Base-by-base conservation (phyloP, 768 basidiomycete genomes). In the Boletus insuetus region DNA sequence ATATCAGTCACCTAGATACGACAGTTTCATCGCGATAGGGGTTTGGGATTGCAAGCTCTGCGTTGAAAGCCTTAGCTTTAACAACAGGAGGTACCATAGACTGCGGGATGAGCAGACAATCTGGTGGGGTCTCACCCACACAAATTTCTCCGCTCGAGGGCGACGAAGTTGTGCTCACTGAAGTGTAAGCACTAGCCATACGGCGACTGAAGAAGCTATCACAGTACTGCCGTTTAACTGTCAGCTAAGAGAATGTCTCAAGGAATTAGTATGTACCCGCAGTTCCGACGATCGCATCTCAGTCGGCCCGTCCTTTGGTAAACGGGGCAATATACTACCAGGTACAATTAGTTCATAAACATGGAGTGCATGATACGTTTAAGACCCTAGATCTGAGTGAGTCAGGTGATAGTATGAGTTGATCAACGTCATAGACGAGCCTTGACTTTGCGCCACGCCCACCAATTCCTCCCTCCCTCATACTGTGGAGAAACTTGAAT, bases 1-100 rank as follows among this genome's bases (percentile, higher is more conserved):
- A 34, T 24, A 37, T 31, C 51, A 47, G 44, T 49, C 45, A 19
- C 59, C 46, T 45, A 12, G 59, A 45, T 24, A 44, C 54, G 4
- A 4, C 19, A 29, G 35, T 39, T 40, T 48, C 46, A 29, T 51
- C 14, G 14, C 7, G n/a, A 19, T 16, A 14, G n/a, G 0, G 17
- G 34, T 37, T 35, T 20, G 20, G 37, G 0, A 49, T 32, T n/a
- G 9, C n/a, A 16, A 5, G 5, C 5, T 42, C 14, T 14, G 34
- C 34, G 9, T 40, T 29, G 24, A 11, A 42, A 5, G 8, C 11
- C 22, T 2, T 24, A 29, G 11, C 7, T 50, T 19, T 12, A 35
- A 29, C 17, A 31, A 39, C 39, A 14, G 12, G 16, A 43, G 22
- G 34, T 31, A 4, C 17, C 22, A 47, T 26, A 22, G 41, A 34